Evolutionary conservation across 2,329 filamentous ascomycete genomes (phyloP), one percentile per base, ranked within the genome.

Genomic region (Colletotrichum tanaceti): DNA sequence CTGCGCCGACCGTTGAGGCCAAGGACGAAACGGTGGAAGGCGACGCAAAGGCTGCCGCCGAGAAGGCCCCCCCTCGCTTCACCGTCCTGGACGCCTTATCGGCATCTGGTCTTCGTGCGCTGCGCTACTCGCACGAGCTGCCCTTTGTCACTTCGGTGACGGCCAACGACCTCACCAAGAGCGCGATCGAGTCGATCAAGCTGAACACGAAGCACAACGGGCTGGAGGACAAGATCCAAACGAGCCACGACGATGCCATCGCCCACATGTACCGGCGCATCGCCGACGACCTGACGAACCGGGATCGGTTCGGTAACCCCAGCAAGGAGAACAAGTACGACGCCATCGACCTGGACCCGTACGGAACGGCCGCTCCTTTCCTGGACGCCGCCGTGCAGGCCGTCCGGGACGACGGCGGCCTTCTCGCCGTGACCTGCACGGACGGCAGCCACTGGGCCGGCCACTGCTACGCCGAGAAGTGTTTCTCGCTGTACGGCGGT

Each of bases 391-490:
- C 96, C 1, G 84, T 99, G 10, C 94, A 98, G 79, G 89, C 93
- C 1, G 87, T 98, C 9, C 89, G 86, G 57, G 87, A 91, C 71
- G 93, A 98, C 73, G 95, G 95, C 1, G 96, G 96, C 4, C 84
- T 99, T 46, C 86, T 99, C 5, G 98, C 94, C 77, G 92, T 99
- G 5, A 99, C 96, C 1, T 99, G 96, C 80, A 99, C 96, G 0
- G 96, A 99, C 78, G 94, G 95, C 11, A 94, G 92, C 11, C 93
- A 99, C 2, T 99, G 94, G 87, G 95, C 95, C 1, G 97, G 95
- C 0, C 92, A 93, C 73, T 93, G 94, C 64, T 99, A 98, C 76
- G 90, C 93, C 2, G 96, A 99, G 78, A 99, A 99, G 83, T 89
- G 93, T 3, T 99, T 90, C 78, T 90, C 95, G 1, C 84, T 97